phyloP scores from a whole-genome alignment of 108 stramenopile genomes.

The Mediolabrus comicus region DNA sequence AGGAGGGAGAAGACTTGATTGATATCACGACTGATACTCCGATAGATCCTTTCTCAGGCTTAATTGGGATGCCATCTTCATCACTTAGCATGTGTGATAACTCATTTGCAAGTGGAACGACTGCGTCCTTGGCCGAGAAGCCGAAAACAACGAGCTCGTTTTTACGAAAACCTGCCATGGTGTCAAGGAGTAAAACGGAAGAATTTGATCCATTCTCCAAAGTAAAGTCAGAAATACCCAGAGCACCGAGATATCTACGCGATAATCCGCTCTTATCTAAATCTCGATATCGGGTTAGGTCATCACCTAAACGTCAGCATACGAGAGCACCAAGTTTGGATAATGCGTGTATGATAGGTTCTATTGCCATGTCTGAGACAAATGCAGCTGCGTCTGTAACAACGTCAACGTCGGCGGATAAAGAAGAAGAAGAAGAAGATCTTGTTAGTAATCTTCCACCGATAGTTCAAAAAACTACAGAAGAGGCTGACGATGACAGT shows the following conservation, averaged over 20 bases:
- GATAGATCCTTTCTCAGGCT: slow-evolving; percentile 3
- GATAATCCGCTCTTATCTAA: slow-evolving; percentile 4
- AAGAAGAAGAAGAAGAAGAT: background rate
- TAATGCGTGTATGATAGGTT: slow-evolving; percentile 20
- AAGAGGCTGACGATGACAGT: slow-evolving; percentile 12
- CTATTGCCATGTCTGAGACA: slow-evolving; percentile 16
- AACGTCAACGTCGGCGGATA: too few relatives aligned
- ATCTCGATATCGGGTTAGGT: background rate
- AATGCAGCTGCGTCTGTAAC: background rate
- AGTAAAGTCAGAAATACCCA: background rate
- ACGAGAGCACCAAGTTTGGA: background rate
- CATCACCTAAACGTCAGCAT: background rate
- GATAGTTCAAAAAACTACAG: background rate
- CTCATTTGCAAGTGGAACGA: slow-evolving; percentile 5
- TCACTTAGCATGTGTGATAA: background rate
- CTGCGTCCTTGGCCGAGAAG: background rate
- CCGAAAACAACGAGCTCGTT: background rate
- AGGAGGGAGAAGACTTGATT: slow-evolving; percentile 13
- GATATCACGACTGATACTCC: slow-evolving; percentile 8
- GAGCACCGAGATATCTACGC: background rate
- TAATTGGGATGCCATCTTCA: background rate
- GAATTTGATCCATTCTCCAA: slow-evolving; percentile 1
- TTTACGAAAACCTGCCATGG: background rate
- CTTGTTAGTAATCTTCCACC: slow-evolving; percentile 3
- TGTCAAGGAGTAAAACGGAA: background rate